A percentile compares a stretch with the other conserved stretches of the same genome.
Evolutionary conservation across 257 asterid genomes (phyloP).

Genomic region (Capsicum rhomboideum): DNA sequence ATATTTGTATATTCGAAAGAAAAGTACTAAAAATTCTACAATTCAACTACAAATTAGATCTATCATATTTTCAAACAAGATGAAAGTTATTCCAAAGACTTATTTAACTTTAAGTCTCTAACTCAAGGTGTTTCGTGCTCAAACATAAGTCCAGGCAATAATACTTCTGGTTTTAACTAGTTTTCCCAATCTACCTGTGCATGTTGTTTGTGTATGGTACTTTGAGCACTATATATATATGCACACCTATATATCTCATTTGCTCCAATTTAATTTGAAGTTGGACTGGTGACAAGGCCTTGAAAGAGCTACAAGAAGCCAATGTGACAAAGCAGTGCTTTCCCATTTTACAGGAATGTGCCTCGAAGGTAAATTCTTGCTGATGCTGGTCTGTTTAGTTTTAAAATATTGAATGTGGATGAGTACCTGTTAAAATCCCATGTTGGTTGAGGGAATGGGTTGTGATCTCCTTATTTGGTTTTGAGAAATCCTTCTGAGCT

Average conservation of each 20-base stretch:
- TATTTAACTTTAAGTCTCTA: neutral
- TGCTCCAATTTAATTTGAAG: conserved; percentile 23
- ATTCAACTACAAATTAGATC: neutral
- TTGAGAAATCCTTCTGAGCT: neutral
- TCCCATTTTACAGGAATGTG: conserved; percentile 71
- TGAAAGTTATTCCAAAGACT: neutral
- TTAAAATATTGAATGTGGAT: neutral
- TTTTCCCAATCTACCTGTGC: neutral
- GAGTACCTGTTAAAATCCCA: neutral
- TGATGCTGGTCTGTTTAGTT: neutral
- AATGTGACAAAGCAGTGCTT: conserved; percentile 63
- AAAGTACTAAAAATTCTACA: neutral
- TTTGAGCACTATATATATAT: neutral
- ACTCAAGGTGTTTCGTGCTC: neutral
- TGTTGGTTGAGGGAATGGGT: neutral
- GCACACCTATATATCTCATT: neutral
- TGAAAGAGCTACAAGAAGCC: conserved; percentile 79
- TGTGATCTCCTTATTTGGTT: neutral
- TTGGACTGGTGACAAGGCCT: conserved; percentile 96
- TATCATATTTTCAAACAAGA: neutral
- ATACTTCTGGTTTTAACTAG: neutral
- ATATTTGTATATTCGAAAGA: neutral
- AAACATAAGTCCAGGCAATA: neutral
- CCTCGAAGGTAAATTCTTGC: conserved; percentile 50
- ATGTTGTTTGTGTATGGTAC: neutral